Evolutionary conservation across 441 rosid species (phyloP).

Genomic region (Populus trichocarpa): DNA sequence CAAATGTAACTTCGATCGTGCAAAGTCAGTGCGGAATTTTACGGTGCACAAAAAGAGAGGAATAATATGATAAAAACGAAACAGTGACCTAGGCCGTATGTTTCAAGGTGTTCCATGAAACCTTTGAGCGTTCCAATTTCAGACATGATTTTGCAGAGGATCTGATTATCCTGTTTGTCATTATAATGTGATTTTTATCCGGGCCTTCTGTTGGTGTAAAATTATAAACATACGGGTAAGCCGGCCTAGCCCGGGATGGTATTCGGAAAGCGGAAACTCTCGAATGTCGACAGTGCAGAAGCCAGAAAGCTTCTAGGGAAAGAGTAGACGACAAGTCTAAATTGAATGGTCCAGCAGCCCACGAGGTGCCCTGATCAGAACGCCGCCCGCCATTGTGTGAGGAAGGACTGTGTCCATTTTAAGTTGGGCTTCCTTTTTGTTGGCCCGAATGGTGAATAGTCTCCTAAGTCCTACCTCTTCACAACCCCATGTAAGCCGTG

Average conservation of each 20-base stretch:
- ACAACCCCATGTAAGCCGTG: background rate
- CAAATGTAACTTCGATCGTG: conserved; percentile 4
- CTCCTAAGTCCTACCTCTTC: background rate
- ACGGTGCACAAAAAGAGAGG: conserved; percentile 12
- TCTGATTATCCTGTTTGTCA: background rate
- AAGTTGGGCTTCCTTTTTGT: background rate
- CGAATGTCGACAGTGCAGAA: background rate
- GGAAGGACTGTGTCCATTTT: background rate
- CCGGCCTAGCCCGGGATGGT: background rate
- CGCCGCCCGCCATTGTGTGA: background rate
- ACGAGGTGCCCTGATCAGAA: background rate
- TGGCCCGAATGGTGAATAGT: background rate
- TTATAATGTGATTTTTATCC: background rate
- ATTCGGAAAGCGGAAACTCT: background rate
- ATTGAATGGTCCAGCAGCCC: background rate
- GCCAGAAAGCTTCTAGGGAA: background rate
- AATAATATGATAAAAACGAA: conserved; percentile 9
- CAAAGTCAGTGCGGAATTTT: conserved; percentile 5
- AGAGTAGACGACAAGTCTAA: background rate
- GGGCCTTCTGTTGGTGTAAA: background rate
- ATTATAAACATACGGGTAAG: background rate
- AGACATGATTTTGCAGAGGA: background rate
- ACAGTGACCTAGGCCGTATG: background rate
- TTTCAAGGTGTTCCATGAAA: conserved; percentile 3
- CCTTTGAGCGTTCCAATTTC: background rate